Conservation (phyloP, 495 filamentous ascomycete species). For the Aspergillus heteromorphus region DNA sequence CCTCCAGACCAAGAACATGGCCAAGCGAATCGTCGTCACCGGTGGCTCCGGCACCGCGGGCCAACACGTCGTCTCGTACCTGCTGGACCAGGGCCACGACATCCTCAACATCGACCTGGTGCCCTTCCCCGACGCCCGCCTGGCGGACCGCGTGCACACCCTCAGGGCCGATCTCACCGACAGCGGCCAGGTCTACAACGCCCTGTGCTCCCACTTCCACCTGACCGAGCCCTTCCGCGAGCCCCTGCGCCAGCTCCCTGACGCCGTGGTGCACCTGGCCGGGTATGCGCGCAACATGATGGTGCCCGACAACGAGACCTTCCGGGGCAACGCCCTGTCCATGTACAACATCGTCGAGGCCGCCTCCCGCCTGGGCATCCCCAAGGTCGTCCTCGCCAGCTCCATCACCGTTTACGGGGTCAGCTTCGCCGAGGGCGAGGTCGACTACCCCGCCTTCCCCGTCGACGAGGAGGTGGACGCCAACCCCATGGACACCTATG, state of each 20-base stretch:
- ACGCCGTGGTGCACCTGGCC: constrained; percentile 59
- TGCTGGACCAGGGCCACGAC: constrained; percentile 46
- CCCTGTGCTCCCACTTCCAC: constrained; percentile 52
- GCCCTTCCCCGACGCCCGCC: constrained; percentile 35
- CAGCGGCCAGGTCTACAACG: constrained; percentile 55
- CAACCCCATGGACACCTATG: constrained; percentile 54
- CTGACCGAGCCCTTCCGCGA: constrained; percentile 42
- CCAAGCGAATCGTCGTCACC: constrained; percentile 45
- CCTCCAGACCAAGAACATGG: too few relatives aligned
- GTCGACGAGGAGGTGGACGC: constrained; percentile 50
- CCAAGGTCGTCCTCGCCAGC: constrained; percentile 56
- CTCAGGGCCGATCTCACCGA: constrained; percentile 54
- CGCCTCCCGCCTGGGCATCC: constrained; percentile 52
- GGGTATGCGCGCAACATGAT: constrained; percentile 57
- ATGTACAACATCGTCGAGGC: constrained; percentile 61
- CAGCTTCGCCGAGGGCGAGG: constrained; percentile 51
- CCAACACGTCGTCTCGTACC: constrained; percentile 50
- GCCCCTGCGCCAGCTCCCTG: constrained; percentile 36
- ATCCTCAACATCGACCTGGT: constrained; percentile 54
- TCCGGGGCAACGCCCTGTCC: constrained; percentile 45
- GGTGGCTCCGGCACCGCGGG: constrained; percentile 57
- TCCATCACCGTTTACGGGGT: constrained; percentile 56
- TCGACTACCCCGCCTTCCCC: constrained; percentile 52
- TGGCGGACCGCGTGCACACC: constrained; percentile 43
- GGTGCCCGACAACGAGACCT: constrained; percentile 55